Evolutionary conservation across 2,329 filamentous ascomycete species (phyloP).

Genomic region (Diaporthe citrichinensis): DNA sequence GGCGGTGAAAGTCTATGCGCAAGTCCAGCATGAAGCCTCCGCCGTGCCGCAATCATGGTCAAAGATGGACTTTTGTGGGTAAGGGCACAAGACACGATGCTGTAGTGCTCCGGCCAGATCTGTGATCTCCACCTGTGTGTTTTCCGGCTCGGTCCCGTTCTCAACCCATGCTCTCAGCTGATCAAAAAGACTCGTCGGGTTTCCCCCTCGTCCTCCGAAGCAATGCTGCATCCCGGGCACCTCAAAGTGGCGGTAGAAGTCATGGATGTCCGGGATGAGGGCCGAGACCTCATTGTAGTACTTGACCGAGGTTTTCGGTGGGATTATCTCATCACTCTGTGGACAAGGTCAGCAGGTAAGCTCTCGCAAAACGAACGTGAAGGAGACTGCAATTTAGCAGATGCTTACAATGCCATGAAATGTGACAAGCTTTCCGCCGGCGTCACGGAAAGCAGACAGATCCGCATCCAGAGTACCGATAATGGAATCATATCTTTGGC

Average conservation of each 20-base stretch:
- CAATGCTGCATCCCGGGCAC: not conserved
- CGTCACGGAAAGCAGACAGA: not conserved
- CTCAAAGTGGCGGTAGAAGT: constrained; percentile 18
- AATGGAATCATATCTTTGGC: constrained; percentile 7
- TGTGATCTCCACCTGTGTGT: not conserved
- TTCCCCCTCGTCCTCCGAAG: constrained; percentile 3
- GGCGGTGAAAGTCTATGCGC: not conserved
- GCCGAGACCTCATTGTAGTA: constrained; percentile 3
- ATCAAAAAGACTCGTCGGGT: not conserved
- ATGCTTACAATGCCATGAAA: not conserved
- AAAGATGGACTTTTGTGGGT: not conserved
- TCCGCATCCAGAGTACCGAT: not conserved
- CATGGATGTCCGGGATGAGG: not conserved
- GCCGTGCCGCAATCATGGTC: not conserved
- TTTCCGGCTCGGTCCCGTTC: not conserved
- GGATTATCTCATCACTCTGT: not conserved
- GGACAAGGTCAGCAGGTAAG: not conserved
- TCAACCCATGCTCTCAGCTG: constrained; percentile 12
- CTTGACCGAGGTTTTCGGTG: not conserved
- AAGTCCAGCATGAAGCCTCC: not conserved
- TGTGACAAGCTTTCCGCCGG: constrained; percentile 1
- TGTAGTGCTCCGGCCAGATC: not conserved
- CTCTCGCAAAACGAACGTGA: not conserved
- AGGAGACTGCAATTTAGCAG: not conserved
- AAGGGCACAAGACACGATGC: not conserved